Base-by-base conservation (phyloP, 179 eudicot species). In the Actinidia arguta region DNA sequence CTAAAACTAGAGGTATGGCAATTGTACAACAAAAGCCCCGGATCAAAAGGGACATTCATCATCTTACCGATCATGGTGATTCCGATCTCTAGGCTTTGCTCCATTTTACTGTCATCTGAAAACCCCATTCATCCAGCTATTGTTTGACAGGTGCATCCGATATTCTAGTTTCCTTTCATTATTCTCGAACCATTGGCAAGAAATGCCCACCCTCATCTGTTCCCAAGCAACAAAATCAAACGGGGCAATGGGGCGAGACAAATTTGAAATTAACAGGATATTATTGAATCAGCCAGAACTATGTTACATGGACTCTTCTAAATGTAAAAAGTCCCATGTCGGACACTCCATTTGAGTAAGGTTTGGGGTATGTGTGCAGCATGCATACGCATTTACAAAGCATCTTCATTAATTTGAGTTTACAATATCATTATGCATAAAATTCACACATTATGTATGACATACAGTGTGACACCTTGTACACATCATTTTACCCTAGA, bases 121-220 rank as follows among this genome's bases (percentile, higher is more conserved):
- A 14, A n/a, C 27, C 48, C 27, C 80, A n/a, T 24, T 12, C 52
- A 22, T n/a, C 9, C 55, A 8, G 55, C 54, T 12, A 59, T 61
- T 46, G 13, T 16, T 20, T 42, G 12, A 52, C 46, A 6, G 44
- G 10, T 24, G 8, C 42, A 22, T 58, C 59, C 55, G 64, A 66
- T 61, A 12, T 47, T 55, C 78, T 58, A 73, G 39, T 50, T 84
- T 46, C 69, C 81, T 7, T 5, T 70, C 56, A n/a, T 69, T 68
- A 86, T 80, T 84, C 83, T 70, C 87, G 44, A 56, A 83, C 83
- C 86, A 88, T 77, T 36, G 85, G 31, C 83, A 84, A 52, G 75
- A 84, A 86, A 51, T 58, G 87, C 12, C 85, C 86, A 68, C 85
- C 84, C 70, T 84, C 91, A 56, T 85, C 90, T 88, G 84, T 83